Evolutionary conservation across 768 basidiomycete species (phyloP), one percentile per base, ranked within the genome.

Genomic region (Lactifluus hygrophoroides): DNA sequence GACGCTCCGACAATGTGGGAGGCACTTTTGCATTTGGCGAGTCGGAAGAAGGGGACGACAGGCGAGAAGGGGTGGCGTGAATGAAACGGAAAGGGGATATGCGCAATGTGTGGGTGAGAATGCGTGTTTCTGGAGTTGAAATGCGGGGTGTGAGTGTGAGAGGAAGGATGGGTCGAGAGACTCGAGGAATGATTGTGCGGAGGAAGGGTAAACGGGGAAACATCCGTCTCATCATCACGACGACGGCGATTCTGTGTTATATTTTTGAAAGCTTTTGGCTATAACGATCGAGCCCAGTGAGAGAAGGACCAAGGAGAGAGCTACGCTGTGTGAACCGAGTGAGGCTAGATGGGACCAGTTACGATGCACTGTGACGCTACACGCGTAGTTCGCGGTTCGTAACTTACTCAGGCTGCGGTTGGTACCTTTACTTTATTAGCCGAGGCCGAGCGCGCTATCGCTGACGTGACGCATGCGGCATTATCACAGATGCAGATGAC

Each of bases 1-100:
- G 75, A 19, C 84, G 80, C 69, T 87, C 81, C 1, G 86, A 82
- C 56, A 91, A 74, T 0, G 84, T 72, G 3, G 79, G 74, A 25
- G 80, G 74, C 8, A 80, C 80, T 1, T 77, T 69, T 9, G 54
- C 43, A 30, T 50, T 49, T 60, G 64, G 35, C 70, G 68, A 56
- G 73, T 66, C n/a, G n/a, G n/a, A n/a, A 70, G 68, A 27, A 65
- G 65, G 37, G 68, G 62, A 49, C 70, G 75, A 67, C 63, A 80
- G 74, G 40, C 79, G 78, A 7, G 79, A 69, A 32, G 79, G 71
- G 45, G 79, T 77, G 34, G 74, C 71, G 62, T 76, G 77, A 67
- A 82, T 80, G 21, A 78, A 68, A 28, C 80, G 81, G n/a, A 75
- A 69, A 35, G 64, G 63, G 53, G 73, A 58, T 17, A 67, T 61